Evolutionary conservation across 2,329 filamentous ascomycete genomes (phyloP), one percentile per base, ranked within the genome.

Genomic region (Escovopsis sp.): DNA sequence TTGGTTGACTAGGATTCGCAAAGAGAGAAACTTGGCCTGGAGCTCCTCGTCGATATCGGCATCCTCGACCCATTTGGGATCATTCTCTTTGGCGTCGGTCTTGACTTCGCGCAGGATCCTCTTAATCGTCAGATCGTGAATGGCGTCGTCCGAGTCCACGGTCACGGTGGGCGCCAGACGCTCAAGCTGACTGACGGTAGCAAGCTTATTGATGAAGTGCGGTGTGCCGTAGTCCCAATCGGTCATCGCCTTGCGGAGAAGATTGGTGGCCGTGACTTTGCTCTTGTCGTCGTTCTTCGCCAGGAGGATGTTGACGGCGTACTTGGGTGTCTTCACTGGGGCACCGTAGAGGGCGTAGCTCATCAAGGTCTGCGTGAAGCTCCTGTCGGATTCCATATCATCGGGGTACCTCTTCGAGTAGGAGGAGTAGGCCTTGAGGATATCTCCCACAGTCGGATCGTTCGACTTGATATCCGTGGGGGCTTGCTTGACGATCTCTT

Each of bases 291-390:
- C 68, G 31, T 66, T 65, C 46, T 77, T 78, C 26, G 82, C 77
- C 57, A 94, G 74, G 36, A 98, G 67, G 43, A 98, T 86, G 19
- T 84, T 87, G 33, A 96, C 76, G 0, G 90, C 90, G 59, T 96
- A 86, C 57, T 98, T 98, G 16, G 88, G 84, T 8, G 84, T 82
- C 51, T 79, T 78, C 10, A 83, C 72, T 3, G 87, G 88, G 17
- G 71, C 71, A 16, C 88, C 88, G 49, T 83, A 81, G 15, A 88
- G 67, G 2, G 87, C 83, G 54, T 90, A 96, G 46, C 73, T 79
- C 41, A 79, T 75, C 53, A 98, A 69, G 1, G 85, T 79, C 48
- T 90, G 76, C 23, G 76, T 66, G 47, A 96, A 88, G 44, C 81
- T 82, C 37, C 79, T 75, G 41, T 93, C 82, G 39, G 75, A 72